Evolutionary conservation across 768 basidiomycete species (phyloP).

Genomic region (Tylopilus plumbeoviolaceoides): DNA sequence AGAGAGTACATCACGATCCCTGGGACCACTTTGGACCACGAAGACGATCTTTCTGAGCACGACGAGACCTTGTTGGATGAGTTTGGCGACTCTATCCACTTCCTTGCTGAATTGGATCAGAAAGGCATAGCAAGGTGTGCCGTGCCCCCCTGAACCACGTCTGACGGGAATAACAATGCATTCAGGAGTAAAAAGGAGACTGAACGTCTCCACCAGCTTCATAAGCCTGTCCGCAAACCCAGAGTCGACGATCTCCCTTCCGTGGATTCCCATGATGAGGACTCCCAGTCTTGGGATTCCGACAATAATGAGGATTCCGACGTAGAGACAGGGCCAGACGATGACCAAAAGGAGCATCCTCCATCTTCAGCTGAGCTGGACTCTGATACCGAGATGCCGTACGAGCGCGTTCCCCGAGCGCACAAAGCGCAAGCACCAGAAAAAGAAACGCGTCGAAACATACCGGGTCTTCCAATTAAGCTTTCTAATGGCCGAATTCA

Average conservation of each 20-base stretch:
- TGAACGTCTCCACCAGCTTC: slow-evolving; percentile 59
- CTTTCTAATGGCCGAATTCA: slow-evolving; percentile 75
- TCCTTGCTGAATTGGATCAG: slow-evolving; percentile 69
- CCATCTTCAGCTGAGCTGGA: slow-evolving; percentile 14
- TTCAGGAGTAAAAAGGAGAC: slow-evolving; percentile 84
- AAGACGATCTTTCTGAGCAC: slow-evolving; percentile 58
- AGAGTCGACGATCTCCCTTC: slow-evolving; percentile 63
- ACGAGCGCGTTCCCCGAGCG: slow-evolving; percentile 61
- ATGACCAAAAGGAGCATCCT: slow-evolving; percentile 6
- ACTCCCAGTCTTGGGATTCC: slow-evolving; percentile 48
- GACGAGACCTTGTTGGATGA: slow-evolving; percentile 64
- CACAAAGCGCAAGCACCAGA: slow-evolving; percentile 42
- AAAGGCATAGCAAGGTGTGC: slow-evolving; percentile 77
- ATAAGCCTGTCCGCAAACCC: slow-evolving; percentile 49
- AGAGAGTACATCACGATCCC: slow-evolving; percentile 64
- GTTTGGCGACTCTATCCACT: slow-evolving; percentile 59
- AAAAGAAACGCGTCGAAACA: slow-evolving; percentile 45
- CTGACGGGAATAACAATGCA: slow-evolving; percentile 2
- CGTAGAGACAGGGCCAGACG: slow-evolving; percentile 14
- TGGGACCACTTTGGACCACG: slow-evolving; percentile 10
- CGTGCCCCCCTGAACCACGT: not conserved
- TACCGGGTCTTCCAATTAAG: slow-evolving; percentile 81
- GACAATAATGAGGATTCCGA: slow-evolving; percentile 35
- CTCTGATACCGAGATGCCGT: slow-evolving; percentile 71
- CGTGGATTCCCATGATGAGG: slow-evolving; percentile 62